Percentiles rank a stretch among this genome's conserved stretches.
These are phyloP conservation scores for Pichia occidentalis DNA, from an alignment of 805 yeast genomes.

Conservation along the genomic window DNA sequence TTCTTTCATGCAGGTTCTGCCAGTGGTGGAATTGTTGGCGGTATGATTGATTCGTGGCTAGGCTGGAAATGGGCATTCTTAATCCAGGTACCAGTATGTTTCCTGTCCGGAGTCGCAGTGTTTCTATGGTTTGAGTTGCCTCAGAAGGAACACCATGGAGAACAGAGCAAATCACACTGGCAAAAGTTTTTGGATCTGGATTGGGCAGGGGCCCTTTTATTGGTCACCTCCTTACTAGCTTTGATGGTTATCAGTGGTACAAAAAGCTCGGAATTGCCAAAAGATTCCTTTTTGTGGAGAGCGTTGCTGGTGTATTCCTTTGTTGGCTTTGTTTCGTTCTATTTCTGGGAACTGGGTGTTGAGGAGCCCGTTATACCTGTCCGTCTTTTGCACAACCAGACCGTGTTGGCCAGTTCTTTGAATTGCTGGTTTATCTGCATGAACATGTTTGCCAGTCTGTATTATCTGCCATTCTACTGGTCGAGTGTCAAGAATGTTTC, in stretches of 20 bases:
- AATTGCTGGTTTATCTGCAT: constrained; percentile 68
- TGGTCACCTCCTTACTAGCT: constrained; percentile 51
- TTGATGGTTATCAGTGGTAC: constrained; percentile 60
- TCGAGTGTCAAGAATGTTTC: constrained; percentile 23
- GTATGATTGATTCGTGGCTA: constrained; percentile 41
- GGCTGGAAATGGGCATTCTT: constrained; percentile 67
- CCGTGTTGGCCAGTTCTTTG: constrained; percentile 58
- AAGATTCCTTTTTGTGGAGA: constrained; percentile 41
- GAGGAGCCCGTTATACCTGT: constrained; percentile 65
- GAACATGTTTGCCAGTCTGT: constrained; percentile 56
- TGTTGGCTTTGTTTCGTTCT: constrained; percentile 15
- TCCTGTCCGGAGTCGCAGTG: constrained; percentile 35
- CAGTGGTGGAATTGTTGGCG: constrained; percentile 61
- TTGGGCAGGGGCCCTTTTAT: constrained; percentile 51
- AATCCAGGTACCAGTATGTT: constrained; percentile 46
- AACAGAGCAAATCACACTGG: constrained; percentile 29
- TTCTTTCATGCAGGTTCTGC: constrained; percentile 74
- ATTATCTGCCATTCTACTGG: constrained; percentile 64
- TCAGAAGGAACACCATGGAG: constrained; percentile 19
- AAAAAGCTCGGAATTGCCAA: constrained; percentile 50
- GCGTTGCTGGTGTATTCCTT: constrained; percentile 8
- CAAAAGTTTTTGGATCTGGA: constrained; percentile 31
- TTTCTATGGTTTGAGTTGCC: constrained; percentile 34
- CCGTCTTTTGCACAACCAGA: constrained; percentile 46
- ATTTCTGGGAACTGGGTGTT: constrained; percentile 13